phyloP scores from a whole-genome alignment of 768 basidiomycete species.

The Suillus subalutaceus region DNA sequence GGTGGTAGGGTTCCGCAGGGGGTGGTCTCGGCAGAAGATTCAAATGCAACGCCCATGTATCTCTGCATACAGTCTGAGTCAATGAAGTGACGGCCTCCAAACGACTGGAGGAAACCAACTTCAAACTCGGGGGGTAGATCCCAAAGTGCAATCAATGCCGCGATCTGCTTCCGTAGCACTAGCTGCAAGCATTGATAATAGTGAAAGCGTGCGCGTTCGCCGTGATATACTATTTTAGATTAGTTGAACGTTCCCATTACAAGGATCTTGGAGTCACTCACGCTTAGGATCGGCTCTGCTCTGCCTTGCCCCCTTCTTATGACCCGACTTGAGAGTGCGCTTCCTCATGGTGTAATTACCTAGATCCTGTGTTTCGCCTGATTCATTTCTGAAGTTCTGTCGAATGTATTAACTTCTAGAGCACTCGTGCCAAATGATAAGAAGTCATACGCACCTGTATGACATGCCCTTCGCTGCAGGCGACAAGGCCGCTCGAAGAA shows the following conservation, averaged over 20 bases:
- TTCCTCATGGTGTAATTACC: conserved; percentile 67
- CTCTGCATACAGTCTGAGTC: conserved; percentile 68
- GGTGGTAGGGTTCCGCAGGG: conserved; percentile 59
- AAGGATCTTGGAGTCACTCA: conserved; percentile 33
- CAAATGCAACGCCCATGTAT: conserved; percentile 82
- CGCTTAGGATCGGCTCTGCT: conserved; percentile 65
- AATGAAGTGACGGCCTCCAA: conserved; percentile 13
- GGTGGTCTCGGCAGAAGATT: conserved; percentile 60
- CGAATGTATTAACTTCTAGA: not conserved
- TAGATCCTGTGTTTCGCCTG: conserved; percentile 64
- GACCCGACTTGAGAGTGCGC: conserved; percentile 60
- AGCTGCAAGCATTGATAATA: conserved; percentile 87
- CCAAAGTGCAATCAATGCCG: conserved; percentile 63
- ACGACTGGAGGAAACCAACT: conserved; percentile 42
- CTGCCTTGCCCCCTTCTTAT: conserved; percentile 51
- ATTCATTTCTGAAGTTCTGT: conserved; percentile 85
- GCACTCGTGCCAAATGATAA: conserved; percentile 1
- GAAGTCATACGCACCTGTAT: conserved; percentile 60
- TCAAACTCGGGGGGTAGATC: conserved; percentile 79
- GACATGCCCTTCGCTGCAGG: conserved; percentile 91
- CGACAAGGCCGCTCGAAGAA: conserved; percentile 74
- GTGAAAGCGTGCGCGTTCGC: conserved; percentile 72
- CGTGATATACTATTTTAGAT: conserved; percentile 74
- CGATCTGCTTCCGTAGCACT: conserved; percentile 76
- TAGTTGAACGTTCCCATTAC: conserved; percentile 5